Evolutionary conservation across 768 basidiomycete genomes (phyloP), one percentile per base, ranked within the genome.

Genomic region (Trametes maxima): DNA sequence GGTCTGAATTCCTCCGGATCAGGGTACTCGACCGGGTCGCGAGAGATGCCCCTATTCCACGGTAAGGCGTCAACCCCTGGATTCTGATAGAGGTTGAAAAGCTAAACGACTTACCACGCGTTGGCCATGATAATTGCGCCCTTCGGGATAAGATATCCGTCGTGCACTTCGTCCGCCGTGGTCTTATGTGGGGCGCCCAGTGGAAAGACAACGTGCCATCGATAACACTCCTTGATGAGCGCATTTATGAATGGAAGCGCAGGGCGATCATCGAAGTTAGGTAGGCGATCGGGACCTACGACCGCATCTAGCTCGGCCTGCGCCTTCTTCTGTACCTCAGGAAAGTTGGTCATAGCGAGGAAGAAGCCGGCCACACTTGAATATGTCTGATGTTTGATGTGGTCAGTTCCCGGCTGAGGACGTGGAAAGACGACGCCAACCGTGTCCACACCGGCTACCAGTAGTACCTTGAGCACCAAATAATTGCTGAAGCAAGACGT

Each of bases 361-460:
- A 74, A 66, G 62, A 75, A 72, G 0, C 72, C 66, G 21, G 60
- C 60, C 35, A 72, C 62, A 5, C 66, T 54, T 3, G 70, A 60
- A 21, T 65, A 64, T 1, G 70, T 71, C 70, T 71, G 3, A 33
- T 3, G 28, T 33, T 17, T 33, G 40, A 13, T 14, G n/a, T 1
- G 46, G 28, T 33, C 37, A 49, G 33, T 17, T 25, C 17, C 40
- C 42, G 16, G 21, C 8, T 40, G 35, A 11, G 19, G 8, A 5
- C n/a, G 3, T 8, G n/a, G n/a, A n/a, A 11, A 22, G 19, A 44
- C 11, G 6, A 10, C n/a, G 44, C 74, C 64, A 50, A 86, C 86
- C 0, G 85, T 87, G 66, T 89, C 87, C 39, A 80, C 76, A 61
- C 85, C 85, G 19, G 80, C 82, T 64, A 58, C 19, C 7, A 24